A percentile compares a stretch with the other conserved stretches of the same genome.
Evolutionary conservation across 495 filamentous ascomycete species (phyloP).

Genomic region (Amniculicola lignicola): DNA sequence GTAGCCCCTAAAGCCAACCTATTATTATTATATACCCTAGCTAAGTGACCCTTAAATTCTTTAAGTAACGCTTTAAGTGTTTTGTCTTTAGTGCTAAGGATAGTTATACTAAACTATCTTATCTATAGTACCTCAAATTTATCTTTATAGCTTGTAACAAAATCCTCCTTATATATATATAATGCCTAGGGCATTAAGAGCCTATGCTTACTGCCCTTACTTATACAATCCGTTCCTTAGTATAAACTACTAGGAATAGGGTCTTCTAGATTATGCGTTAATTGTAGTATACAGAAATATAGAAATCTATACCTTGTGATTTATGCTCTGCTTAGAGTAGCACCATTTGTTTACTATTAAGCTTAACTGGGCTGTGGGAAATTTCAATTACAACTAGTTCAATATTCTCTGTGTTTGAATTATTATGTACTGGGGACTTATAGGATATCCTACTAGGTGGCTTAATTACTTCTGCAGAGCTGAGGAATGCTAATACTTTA

Average conservation of each 20-base stretch:
- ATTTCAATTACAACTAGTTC: slow-evolving; percentile 2
- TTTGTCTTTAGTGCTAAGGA: too few relatives aligned
- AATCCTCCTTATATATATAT: too few relatives aligned
- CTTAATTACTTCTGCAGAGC: slow-evolving; percentile 3
- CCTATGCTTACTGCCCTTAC: slow-evolving; percentile 1
- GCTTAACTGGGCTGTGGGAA: slow-evolving; percentile 1
- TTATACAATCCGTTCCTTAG: neutral
- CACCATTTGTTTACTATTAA: neutral
- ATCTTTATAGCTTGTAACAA: too few relatives aligned
- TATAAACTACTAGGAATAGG: slow-evolving; percentile 5
- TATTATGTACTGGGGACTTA: neutral
- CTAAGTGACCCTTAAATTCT: too few relatives aligned
- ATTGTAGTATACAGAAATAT: neutral
- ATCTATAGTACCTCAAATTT: too few relatives aligned
- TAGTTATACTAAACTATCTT: too few relatives aligned
- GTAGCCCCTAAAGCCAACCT: too few relatives aligned
- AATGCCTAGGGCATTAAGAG: neutral
- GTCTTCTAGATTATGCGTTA: slow-evolving; percentile 7
- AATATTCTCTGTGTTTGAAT: slow-evolving; percentile 3
- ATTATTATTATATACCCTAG: too few relatives aligned
- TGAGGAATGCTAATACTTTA: neutral
- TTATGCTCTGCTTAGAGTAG: slow-evolving; percentile 2
- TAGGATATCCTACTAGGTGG: slow-evolving; percentile 2
- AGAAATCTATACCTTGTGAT: slow-evolving; percentile 1
- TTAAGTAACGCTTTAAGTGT: too few relatives aligned